Evolutionary conservation across 371 early-diverging fungal species (phyloP).

Genomic region (Mucor lusitanicus): DNA sequence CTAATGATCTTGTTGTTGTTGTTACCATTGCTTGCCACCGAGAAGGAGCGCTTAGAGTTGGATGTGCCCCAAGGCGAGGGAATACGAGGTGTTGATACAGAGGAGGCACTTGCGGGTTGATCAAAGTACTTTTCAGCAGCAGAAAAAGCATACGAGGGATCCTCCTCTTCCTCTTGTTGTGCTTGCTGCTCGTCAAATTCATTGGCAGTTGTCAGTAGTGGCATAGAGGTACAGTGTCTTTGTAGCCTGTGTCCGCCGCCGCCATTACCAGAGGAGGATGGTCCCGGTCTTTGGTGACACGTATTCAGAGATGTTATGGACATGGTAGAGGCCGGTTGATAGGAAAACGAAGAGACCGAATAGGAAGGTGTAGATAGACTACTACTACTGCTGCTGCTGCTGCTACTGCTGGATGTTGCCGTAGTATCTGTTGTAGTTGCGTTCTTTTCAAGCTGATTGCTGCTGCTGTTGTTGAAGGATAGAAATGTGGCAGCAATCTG

Average conservation of each 20-base stretch:
- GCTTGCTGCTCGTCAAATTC: neutral
- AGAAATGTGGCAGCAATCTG: neutral
- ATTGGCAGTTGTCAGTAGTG: neutral
- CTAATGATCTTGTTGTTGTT: neutral
- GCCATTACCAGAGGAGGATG: neutral
- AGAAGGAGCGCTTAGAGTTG: neutral
- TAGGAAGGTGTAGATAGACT: neutral
- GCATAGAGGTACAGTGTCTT: neutral
- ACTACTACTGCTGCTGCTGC: neutral
- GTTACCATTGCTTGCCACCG: neutral
- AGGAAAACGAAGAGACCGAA: neutral
- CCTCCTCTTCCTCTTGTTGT: neutral
- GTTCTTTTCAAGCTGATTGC: neutral
- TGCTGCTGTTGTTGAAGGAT: neutral
- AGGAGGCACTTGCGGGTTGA: neutral
- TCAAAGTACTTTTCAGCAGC: constrained; percentile 17
- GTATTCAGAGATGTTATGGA: neutral
- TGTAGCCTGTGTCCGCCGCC: neutral
- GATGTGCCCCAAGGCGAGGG: constrained; percentile 23
- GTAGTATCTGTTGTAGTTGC: no score
- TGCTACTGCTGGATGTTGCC: neutral
- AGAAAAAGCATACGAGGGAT: constrained; percentile 1
- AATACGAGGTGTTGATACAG: constrained; percentile 6
- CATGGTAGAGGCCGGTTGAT: neutral
- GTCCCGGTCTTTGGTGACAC: neutral